Percentiles rank a stretch among this genome's conserved stretches.
phyloP scores from a whole-genome alignment of 176 grass and related monocot genomes.

The Bothriochloa decipiens region DNA sequence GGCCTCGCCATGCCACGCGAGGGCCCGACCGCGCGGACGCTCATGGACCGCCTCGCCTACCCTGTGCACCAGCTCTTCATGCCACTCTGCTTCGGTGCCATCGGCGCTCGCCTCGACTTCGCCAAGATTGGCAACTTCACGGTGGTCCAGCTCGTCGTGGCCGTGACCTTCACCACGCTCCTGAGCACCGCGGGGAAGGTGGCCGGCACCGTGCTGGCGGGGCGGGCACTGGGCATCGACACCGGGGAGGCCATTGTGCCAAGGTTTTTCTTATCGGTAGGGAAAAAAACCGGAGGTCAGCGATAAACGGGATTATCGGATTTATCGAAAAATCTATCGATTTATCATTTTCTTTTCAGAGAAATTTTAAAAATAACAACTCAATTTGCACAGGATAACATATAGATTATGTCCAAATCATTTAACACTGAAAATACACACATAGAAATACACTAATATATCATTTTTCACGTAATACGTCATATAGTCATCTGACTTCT shows the following conservation, averaged over 20 bases:
- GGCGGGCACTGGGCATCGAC: slow-evolving; percentile 40
- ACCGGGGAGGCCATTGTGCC: slow-evolving; percentile 48
- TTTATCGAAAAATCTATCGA: too few relatives aligned
- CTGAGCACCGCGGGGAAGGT: slow-evolving; percentile 61
- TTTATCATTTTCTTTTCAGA: too few relatives aligned
- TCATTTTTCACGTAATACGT: too few relatives aligned
- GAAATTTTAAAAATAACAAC: too few relatives aligned
- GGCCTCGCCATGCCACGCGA: slow-evolving; percentile 62
- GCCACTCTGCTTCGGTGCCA: slow-evolving; percentile 66
- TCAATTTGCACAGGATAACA: too few relatives aligned
- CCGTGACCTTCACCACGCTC: slow-evolving; percentile 47
- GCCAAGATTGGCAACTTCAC: slow-evolving; percentile 16
- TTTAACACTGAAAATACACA: too few relatives aligned
- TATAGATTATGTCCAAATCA: too few relatives aligned
- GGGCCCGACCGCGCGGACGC: slow-evolving; percentile 60
- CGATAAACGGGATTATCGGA: too few relatives aligned
- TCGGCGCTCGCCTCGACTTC: slow-evolving; percentile 57
- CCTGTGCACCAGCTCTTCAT: slow-evolving; percentile 62
- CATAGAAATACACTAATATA: too few relatives aligned
- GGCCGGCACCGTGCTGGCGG: slow-evolving; percentile 49
- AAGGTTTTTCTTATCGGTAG: too few relatives aligned
- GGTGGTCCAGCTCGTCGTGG: background rate
- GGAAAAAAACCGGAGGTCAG: too few relatives aligned
- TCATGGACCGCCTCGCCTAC: slow-evolving; percentile 63
- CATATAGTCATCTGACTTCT: too few relatives aligned